phyloP scores from a whole-genome alignment of 2,329 filamentous ascomycete species.

The Penicillium palitans region DNA sequence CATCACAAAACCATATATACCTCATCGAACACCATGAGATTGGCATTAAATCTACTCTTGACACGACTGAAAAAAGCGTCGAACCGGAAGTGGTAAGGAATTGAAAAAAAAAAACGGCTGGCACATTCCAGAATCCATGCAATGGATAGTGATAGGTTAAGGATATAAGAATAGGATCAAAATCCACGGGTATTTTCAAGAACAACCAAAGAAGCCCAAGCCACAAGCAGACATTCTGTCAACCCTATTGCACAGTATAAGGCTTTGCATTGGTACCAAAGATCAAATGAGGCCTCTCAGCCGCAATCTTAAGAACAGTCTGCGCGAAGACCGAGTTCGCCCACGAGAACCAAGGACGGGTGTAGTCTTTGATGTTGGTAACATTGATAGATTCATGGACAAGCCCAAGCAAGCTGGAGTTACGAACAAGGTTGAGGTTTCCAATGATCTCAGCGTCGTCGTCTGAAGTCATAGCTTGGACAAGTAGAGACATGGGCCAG shows the following conservation, averaged over 20 bases:
- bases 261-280: constrained; percentile 62
- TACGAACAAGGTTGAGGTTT: constrained; percentile 72
- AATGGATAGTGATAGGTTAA: not conserved
- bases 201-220: not conserved
- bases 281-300: constrained; percentile 82
- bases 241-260: constrained; percentile 24
- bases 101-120: not conserved
- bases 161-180: not conserved
- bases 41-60: not conserved
- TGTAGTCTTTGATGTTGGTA: constrained; percentile 68
- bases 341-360: constrained; percentile 95
- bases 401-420: constrained; percentile 72
- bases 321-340: constrained; percentile 95
- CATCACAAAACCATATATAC: no score
- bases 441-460: constrained; percentile 76
- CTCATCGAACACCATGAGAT: no score
- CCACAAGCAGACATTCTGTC: not conserved
- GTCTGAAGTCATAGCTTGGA: constrained; percentile 86
- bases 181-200: not conserved
- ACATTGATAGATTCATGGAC: constrained; percentile 94
- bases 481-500: constrained; percentile 93
- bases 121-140: not conserved
- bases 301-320: constrained; percentile 85
- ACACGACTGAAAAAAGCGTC: not conserved
- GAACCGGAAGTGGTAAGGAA: no score